phyloP scores from a whole-genome alignment of 148 eudicot species.

The Rhododendron henanense region DNA sequence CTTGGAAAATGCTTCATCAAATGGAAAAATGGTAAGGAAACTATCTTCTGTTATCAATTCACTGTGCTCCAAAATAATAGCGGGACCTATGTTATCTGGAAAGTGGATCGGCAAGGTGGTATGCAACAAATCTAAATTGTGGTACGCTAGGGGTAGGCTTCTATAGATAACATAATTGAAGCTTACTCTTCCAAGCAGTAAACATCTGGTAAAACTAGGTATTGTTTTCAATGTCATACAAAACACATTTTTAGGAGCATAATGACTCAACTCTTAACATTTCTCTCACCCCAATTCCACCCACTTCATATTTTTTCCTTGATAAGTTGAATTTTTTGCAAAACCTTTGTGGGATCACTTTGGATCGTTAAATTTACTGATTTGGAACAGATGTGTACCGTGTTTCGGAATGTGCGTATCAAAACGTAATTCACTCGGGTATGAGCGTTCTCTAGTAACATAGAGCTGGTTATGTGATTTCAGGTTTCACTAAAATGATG shows the following conservation, averaged over 20 bases:
- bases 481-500: not conserved
- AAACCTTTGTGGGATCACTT: not conserved
- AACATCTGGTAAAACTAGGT: not conserved
- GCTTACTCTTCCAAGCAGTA: not conserved
- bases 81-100: not conserved
- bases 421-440: not conserved
- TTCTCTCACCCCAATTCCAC: not conserved
- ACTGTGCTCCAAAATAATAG: not conserved
- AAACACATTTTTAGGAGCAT: not conserved
- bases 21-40: constrained; percentile 49
- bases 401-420: not conserved
- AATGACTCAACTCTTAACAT: not conserved
- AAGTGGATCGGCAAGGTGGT: not conserved
- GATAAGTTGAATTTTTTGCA: not conserved
- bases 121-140: not conserved
- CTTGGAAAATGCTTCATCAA: constrained; percentile 46
- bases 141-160: not conserved
- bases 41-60: not conserved
- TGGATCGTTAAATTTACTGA: not conserved
- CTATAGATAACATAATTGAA: not conserved
- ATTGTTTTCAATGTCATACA: not conserved
- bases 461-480: not conserved
- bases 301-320: not conserved
- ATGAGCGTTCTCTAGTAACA: not conserved
- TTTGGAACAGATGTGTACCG: not conserved